Percentiles rank a stretch among this genome's conserved stretches.
These are phyloP conservation scores for Erodium moschatum DNA, from an alignment of 441 rosid genomes.

Conservation along the genomic window DNA sequence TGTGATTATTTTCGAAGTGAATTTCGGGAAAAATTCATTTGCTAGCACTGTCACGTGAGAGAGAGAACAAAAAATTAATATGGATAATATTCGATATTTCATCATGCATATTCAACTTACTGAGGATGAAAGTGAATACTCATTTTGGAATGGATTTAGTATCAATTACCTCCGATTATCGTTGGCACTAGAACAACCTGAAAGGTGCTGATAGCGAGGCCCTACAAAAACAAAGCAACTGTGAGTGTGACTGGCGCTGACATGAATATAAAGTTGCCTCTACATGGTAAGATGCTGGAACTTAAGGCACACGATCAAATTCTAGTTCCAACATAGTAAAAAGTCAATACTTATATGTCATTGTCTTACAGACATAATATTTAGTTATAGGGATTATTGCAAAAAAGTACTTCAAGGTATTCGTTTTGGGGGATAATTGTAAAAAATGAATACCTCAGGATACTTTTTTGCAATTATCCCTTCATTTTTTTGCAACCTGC, in stretches of 20 bases:
- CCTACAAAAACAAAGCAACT: constrained; percentile 32
- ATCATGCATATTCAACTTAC: too few relatives aligned
- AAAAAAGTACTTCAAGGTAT: too few relatives aligned
- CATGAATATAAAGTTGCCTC: too few relatives aligned
- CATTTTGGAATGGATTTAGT: neutral
- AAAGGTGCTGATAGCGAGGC: constrained; percentile 85
- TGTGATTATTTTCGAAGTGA: constrained; percentile 64
- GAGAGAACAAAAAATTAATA: neutral
- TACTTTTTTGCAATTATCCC: too few relatives aligned
- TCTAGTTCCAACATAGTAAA: too few relatives aligned
- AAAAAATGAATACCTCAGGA: too few relatives aligned
- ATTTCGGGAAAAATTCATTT: constrained; percentile 84
- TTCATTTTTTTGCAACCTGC: too few relatives aligned
- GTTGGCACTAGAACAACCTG: constrained; percentile 93
- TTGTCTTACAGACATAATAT: constrained; percentile 1
- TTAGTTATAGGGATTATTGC: too few relatives aligned
- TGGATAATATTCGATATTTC: too few relatives aligned
- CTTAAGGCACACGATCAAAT: too few relatives aligned
- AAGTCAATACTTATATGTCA: neutral
- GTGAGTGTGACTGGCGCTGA: neutral
- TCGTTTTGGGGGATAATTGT: too few relatives aligned
- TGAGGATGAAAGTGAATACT: neutral
- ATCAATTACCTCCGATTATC: constrained; percentile 55
- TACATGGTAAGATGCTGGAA: too few relatives aligned
- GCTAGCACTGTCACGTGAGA: constrained; percentile 49